Evolutionary conservation across 2,329 filamentous ascomycete species (phyloP), one percentile per base, ranked within the genome.

Genomic region (Ophiocordyceps robertsii): DNA sequence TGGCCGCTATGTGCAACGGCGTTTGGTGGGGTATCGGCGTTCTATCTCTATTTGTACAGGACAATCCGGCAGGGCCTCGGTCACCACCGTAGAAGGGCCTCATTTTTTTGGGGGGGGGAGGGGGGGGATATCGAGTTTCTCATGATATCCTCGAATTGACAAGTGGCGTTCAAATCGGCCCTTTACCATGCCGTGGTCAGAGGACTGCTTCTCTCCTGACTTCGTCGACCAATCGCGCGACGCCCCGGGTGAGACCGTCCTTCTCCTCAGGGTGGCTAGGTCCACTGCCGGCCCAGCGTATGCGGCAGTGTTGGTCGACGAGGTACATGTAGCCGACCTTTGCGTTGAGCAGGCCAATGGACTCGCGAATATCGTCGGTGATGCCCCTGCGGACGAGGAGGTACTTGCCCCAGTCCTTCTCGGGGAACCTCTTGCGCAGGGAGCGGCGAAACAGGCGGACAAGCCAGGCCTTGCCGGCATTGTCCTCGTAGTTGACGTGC

Each of bases 291-390:
- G 90, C 92, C 92, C 92, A 98, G 44, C 92, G 76, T 52, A 98
- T 93, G 63, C 80, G 84, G 60, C 88, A 95, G 49, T 89, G 72
- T 47, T 80, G 71, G 59, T 98, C 92, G 45, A 98, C 70, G 39
- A 98, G 70, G 62, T 95, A 98, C 5, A 89, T 82, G 64, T 95
- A 96, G 32, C 89, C 90, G 30, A 95, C 90, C 63, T 89, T 93
- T 51, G 78, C 80, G 63, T 98, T 98, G 57, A 94, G 66, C 57
- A 94, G 51, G 11, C 79, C 80, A 47, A 83, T 76, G 33, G 65
- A 68, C 59, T 82, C 77, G 41, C 72, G 68, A 43, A 82, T 75
- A 43, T 77, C 69, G 42, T 79, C 72, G 0, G 73, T 72, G 41
- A 82, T 56, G 33, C 75, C 77, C 46, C 63, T 68, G 41, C 66